Percentiles rank a stretch among this genome's conserved stretches.
phyloP scores from a whole-genome alignment of 2,329 filamentous ascomycete species.

The Monosporascus cannonballus region DNA sequence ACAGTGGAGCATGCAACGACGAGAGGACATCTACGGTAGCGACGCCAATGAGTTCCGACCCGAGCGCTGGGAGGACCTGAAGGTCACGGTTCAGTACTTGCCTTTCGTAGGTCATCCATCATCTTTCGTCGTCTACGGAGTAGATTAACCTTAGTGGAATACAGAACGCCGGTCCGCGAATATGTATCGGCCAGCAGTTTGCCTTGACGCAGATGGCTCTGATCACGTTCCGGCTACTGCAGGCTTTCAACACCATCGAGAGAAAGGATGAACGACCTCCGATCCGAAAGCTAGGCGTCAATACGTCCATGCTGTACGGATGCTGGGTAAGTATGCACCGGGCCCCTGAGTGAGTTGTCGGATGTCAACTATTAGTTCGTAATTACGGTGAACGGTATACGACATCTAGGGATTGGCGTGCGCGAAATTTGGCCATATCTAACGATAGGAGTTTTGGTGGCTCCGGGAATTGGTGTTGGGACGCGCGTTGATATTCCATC shows the following conservation, averaged over 20 bases:
- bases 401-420: no score
- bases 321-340: conserved; percentile 20
- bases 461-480: no score
- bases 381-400: no score
- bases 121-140: conserved; percentile 23
- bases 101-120: conserved; percentile 22
- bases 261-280: conserved; percentile 18
- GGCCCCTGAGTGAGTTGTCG: no score
- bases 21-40: conserved; percentile 29
- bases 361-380: no score
- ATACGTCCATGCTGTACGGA: conserved; percentile 22
- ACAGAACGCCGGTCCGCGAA: conserved; percentile 30
- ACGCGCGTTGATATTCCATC: no score
- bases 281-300: conserved; percentile 22
- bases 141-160: no score
- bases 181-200: conserved; percentile 34
- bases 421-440: no score
- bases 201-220: conserved; percentile 25
- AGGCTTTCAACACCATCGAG: conserved; percentile 23
- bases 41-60: conserved; percentile 31
- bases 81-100: conserved; percentile 12
- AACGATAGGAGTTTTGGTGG: no score
- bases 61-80: conserved; percentile 27
- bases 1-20: conserved; percentile 26
- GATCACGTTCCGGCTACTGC: conserved; percentile 23